Evolutionary conservation across 2,329 filamentous ascomycete genomes (phyloP).

Genomic region (Leptodontidium sp.): DNA sequence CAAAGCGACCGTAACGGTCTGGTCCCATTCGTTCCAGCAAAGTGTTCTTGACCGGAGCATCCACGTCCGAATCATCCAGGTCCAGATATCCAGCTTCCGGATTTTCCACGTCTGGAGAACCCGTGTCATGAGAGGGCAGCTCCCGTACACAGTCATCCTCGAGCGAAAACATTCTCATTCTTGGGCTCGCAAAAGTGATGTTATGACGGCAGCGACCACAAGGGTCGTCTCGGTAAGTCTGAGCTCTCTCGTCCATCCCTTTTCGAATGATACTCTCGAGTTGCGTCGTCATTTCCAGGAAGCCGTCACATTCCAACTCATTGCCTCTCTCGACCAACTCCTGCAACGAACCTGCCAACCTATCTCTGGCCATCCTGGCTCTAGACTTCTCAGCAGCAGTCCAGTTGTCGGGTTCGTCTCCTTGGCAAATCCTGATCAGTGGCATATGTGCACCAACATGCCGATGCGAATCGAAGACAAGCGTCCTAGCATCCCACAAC

Average conservation of each 20-base stretch:
- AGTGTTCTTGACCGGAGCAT: too few relatives aligned
- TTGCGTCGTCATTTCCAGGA: neutral
- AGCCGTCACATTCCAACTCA: neutral
- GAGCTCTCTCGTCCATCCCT: neutral
- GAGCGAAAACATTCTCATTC: neutral
- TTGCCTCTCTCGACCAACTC: neutral
- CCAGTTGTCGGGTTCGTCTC: too few relatives aligned
- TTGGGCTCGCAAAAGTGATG: too few relatives aligned
- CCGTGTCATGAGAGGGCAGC: too few relatives aligned
- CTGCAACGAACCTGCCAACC: neutral
- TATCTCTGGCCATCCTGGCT: neutral
- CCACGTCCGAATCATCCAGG: too few relatives aligned
- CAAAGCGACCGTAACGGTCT: neutral
- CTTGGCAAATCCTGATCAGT: too few relatives aligned
- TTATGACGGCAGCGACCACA: neutral
- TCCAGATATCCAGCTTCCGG: too few relatives aligned
- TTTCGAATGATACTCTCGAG: neutral
- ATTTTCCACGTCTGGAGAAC: too few relatives aligned
- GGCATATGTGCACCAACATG: neutral
- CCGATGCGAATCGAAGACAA: neutral
- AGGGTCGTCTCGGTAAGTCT: neutral
- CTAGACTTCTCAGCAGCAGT: neutral
- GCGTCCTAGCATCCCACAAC: neutral
- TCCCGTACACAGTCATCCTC: neutral
- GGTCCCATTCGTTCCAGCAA: too few relatives aligned